phyloP scores from a whole-genome alignment of 2,329 filamentous ascomycete genomes.

The Teratosphaeria pseudoeucalypti region DNA sequence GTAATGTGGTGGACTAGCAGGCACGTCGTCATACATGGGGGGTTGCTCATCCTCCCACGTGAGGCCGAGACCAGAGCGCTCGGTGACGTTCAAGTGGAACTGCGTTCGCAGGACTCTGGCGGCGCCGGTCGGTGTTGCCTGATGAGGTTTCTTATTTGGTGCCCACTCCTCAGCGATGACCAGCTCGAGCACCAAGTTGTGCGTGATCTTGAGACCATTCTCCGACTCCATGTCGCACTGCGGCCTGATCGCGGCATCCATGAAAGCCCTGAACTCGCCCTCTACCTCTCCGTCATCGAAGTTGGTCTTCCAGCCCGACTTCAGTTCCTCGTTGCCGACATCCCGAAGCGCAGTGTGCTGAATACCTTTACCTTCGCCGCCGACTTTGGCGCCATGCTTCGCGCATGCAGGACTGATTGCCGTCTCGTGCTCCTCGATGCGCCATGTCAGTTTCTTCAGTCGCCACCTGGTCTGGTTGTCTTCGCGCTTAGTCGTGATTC shows the following conservation, averaged over 20 bases:
- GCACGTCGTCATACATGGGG: constrained; percentile 88
- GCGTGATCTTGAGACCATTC: constrained; percentile 67
- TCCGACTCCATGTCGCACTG: constrained; percentile 67
- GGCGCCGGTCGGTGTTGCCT: constrained; percentile 76
- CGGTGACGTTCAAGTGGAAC: constrained; percentile 72
- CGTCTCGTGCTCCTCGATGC: constrained; percentile 78
- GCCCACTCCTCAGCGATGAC: constrained; percentile 87
- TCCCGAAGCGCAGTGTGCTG: constrained; percentile 42
- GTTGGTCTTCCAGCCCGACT: constrained; percentile 82
- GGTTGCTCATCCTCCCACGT: constrained; percentile 96
- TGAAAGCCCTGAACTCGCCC: constrained; percentile 61
- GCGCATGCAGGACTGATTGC: constrained; percentile 69
- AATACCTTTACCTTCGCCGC: constrained; percentile 51
- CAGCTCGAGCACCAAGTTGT: constrained; percentile 83
- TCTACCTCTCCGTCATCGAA: constrained; percentile 60
- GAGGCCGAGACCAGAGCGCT: constrained; percentile 76
- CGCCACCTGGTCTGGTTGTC: constrained; percentile 72
- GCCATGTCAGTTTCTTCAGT: constrained; percentile 84
- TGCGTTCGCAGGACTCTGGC: constrained; percentile 88
- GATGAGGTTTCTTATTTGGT: constrained; percentile 56
- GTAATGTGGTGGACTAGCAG: constrained; percentile 63
- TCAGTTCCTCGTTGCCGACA: constrained; percentile 71
- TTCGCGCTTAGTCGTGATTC: constrained; percentile 63
- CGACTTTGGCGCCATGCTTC: constrained; percentile 59
- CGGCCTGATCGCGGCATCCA: constrained; percentile 53